phyloP scores from a whole-genome alignment of 2,329 filamentous ascomycete genomes.

The Geoglossum cookeanum region DNA sequence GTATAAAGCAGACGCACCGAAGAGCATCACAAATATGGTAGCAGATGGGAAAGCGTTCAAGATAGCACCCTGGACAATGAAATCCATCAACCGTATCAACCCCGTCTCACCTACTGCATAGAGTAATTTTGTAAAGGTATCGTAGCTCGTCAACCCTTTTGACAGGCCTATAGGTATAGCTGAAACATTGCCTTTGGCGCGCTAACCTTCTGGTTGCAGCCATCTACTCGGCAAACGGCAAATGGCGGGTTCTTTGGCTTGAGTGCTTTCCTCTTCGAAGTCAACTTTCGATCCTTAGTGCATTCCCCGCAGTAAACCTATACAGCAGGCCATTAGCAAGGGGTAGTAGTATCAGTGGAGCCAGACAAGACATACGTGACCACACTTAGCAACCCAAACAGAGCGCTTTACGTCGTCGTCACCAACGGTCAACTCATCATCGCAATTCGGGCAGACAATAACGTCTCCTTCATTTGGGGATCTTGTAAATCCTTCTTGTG shows the following conservation, averaged over 20 bases:
- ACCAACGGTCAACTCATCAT: slow-evolving; percentile 63
- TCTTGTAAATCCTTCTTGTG: slow-evolving; percentile 63
- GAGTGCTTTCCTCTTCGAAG: not conserved
- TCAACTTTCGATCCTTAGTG: slow-evolving; percentile 17
- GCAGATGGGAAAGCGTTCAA: not conserved
- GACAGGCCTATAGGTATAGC: slow-evolving; percentile 1
- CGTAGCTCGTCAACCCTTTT: not conserved
- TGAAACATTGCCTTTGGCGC: slow-evolving; percentile 1
- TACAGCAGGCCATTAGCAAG: slow-evolving; percentile 5
- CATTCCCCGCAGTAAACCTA: slow-evolving; percentile 36
- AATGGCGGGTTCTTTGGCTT: slow-evolving; percentile 5
- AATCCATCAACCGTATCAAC: not conserved
- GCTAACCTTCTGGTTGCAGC: not conserved
- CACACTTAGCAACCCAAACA: slow-evolving; percentile 83
- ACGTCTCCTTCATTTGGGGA: slow-evolving; percentile 52
- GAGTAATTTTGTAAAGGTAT: not conserved
- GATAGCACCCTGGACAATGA: not conserved
- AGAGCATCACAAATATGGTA: not conserved
- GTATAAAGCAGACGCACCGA: not conserved
- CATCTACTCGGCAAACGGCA: slow-evolving; percentile 2
- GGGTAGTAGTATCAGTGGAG: slow-evolving; percentile 3
- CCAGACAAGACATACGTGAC: slow-evolving; percentile 51
- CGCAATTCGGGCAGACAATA: slow-evolving; percentile 72
- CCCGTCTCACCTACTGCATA: not conserved
- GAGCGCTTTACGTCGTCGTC: slow-evolving; percentile 52